Evolutionary conservation across 306 rosid species (phyloP), one percentile per base, ranked within the genome.

Genomic region (Vigna unguiculata): DNA sequence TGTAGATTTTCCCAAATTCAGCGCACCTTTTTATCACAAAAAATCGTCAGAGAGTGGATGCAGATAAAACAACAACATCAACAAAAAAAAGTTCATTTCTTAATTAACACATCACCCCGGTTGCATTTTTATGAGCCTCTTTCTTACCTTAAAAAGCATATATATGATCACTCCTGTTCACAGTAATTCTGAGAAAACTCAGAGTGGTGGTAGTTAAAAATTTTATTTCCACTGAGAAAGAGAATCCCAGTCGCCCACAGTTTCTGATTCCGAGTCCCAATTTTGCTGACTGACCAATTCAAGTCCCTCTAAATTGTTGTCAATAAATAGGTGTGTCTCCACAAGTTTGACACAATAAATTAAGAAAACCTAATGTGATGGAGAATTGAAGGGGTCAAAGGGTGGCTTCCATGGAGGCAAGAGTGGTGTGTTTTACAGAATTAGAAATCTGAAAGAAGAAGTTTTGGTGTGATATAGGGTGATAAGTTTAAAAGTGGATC

Each of bases 101-200:
- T 19, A 81, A 40, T 78, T 59, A 78, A 69, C 54, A 60, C 12
- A 59, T 41, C 30, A 45, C 13, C 45, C 12, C 41, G 46, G 48
- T 58, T 77, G 53, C 20, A 72, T 43, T 65, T 41, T 63, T 20
- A 71, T 34, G 40, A 76, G 54, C 2, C 15, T 43, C 3, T 52
- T 72, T 53, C 59, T 72, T 86, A 89, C 91, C 89, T 71, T 84
- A 66, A 36, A 79, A 54, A 77, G 47, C 78, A 79, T 63, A 58
- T 67, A 80, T 47, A 22, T 14, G 84, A 84, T 75, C 84, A 57
- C 77, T 75, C 75, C 74, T 83, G 81, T 66, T 60, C 25, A 58
- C 79, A 36, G 17, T 28, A 65, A 67, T 67, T 80, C 63, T 66
- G 49, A 71, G 43, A 36, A 82, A 24, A 21, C 72, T 14, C 77